Conservation (phyloP, 2,329 filamentous ascomycete genomes). For the Bertia moriformis region DNA sequence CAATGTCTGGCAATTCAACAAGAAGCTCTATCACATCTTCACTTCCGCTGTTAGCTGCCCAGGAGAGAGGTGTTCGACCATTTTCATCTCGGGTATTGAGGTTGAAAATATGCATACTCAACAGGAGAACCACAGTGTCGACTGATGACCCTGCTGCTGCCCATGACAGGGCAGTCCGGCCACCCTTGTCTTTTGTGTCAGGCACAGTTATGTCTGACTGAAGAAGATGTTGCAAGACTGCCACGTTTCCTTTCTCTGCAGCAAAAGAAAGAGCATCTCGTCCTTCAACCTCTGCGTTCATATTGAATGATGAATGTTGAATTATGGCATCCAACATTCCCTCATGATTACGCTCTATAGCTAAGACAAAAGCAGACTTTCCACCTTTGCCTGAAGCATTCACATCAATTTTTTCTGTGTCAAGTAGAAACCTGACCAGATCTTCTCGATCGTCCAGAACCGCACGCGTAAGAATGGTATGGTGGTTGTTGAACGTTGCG, state of each 20-base stretch:
- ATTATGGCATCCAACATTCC: not conserved
- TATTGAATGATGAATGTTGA: not conserved
- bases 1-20: not conserved
- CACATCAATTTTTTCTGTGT: not conserved
- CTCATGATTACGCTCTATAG: not conserved
- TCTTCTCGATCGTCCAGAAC: no score
- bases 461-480: no score
- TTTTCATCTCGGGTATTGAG: not conserved
- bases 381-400: not conserved
- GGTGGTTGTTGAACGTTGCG: no score
- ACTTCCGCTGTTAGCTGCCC: not conserved
- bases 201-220: not conserved
- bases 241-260: not conserved
- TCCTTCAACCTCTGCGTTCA: not conserved
- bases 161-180: not conserved
- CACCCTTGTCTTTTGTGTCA: not conserved
- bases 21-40: not conserved
- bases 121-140: not conserved
- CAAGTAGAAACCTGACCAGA: not conserved
- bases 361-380: not conserved
- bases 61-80: not conserved
- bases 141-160: not conserved
- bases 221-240: not conserved
- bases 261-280: not conserved
- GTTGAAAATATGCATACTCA: not conserved